These are phyloP conservation scores for Phytophthora idaei DNA, from an alignment of 352 stramenopile genomes.

Conservation along the genomic window DNA sequence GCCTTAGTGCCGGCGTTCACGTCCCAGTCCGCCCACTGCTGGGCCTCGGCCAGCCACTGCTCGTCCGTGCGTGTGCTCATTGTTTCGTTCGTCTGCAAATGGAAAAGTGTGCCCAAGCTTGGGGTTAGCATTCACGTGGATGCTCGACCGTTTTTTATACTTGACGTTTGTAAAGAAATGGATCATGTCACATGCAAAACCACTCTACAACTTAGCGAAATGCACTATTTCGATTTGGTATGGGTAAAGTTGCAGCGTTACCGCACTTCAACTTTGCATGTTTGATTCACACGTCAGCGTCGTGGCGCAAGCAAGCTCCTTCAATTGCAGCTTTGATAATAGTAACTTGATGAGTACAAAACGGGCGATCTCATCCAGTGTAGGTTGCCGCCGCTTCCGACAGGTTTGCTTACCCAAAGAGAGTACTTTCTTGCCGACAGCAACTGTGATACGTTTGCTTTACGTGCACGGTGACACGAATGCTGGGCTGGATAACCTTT, in stretches of 20 bases:
- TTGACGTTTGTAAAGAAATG: conserved; percentile 36
- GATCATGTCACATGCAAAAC: conserved; percentile 20
- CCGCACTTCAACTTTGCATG: conserved; percentile 31
- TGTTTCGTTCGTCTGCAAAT: conserved; percentile 22
- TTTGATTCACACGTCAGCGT: background rate
- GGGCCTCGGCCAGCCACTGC: conserved; percentile 57
- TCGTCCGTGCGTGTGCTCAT: conserved; percentile 40
- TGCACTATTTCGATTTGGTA: no score
- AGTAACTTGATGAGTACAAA: no score
- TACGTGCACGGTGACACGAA: no score
- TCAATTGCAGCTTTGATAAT: no score
- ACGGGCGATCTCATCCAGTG: no score
- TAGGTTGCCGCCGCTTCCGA: no score
- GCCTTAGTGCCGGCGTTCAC: conserved; percentile 79
- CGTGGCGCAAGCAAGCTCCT: no score
- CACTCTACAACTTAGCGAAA: conserved; percentile 6
- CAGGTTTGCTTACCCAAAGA: no score
- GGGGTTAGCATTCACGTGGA: conserved; percentile 30
- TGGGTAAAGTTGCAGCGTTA: conserved; percentile 5
- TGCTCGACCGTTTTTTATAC: conserved; percentile 33
- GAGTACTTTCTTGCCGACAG: no score
- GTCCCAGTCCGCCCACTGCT: conserved; percentile 89
- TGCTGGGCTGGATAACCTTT: no score
- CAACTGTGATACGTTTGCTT: no score
- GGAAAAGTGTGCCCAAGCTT: conserved; percentile 6